Percentiles rank a stretch among this genome's conserved stretches.
Evolutionary conservation across 371 early-diverging fungal genomes (phyloP).

Genomic region (Mortierella sp.): DNA sequence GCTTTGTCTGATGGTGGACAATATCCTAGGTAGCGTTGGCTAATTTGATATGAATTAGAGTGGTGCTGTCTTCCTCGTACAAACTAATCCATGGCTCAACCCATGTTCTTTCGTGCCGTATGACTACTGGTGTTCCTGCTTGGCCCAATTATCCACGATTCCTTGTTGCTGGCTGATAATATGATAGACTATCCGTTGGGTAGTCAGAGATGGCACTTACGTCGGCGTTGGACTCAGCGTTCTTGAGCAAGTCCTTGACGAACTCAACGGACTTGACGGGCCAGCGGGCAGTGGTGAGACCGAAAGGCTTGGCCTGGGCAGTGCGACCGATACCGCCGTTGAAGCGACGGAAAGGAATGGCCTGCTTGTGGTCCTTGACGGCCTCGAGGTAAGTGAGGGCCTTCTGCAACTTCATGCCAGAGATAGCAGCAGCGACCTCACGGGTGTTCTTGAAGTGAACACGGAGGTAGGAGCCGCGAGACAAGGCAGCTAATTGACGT

Average conservation of each 20-base stretch:
- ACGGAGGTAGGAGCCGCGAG: constrained; percentile 96
- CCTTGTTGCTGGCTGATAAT: too few species aligned
- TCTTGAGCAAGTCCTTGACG: constrained; percentile 94
- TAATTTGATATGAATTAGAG: too few species aligned
- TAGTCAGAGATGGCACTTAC: constrained; percentile 56
- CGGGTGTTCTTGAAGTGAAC: constrained; percentile 99
- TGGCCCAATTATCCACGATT: too few species aligned
- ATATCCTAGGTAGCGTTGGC: too few species aligned
- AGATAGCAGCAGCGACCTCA: constrained; percentile 96
- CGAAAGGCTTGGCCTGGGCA: constrained; percentile 97
- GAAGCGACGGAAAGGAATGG: constrained; percentile 98
- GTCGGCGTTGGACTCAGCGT: constrained; percentile 98
- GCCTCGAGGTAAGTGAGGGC: constrained; percentile 96
- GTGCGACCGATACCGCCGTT: constrained; percentile 98
- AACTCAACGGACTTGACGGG: constrained; percentile 98
- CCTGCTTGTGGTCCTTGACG: constrained; percentile 97
- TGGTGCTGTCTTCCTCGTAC: too few species aligned
- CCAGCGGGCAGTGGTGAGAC: constrained; percentile 98
- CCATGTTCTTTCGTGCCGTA: too few species aligned
- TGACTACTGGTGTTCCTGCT: too few species aligned
- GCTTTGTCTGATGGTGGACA: too few species aligned
- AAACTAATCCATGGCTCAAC: too few species aligned
- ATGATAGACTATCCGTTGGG: too few species aligned
- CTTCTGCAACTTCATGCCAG: constrained; percentile 94
- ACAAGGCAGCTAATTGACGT: constrained; percentile 84